phyloP scores from a whole-genome alignment of 2,329 filamentous ascomycete genomes.

The Xylariaceae sp. region DNA sequence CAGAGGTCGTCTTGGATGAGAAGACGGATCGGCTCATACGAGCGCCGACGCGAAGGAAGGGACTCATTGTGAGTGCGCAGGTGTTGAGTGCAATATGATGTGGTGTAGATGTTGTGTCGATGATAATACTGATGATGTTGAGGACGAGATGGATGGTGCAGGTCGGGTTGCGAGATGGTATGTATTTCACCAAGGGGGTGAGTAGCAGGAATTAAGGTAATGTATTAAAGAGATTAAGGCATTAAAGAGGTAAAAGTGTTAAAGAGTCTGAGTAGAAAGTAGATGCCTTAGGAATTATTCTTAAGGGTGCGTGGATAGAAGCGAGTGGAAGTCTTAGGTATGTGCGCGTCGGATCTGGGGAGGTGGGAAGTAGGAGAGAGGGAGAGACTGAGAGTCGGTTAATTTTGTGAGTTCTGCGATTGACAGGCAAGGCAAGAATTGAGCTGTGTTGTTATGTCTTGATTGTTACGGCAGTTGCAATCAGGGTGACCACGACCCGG shows the following conservation, averaged over 20 bases:
- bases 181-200: no score
- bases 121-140: conserved; percentile 7
- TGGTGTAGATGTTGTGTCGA: neutral
- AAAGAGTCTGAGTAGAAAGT: no score
- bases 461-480: no score
- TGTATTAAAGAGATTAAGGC: no score
- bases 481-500: no score
- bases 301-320: neutral
- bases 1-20: neutral
- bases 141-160: neutral
- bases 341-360: neutral
- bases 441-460: no score
- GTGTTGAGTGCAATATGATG: neutral
- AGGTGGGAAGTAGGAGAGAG: neutral
- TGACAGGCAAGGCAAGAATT: no score
- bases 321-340: conserved; percentile 13
- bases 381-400: neutral
- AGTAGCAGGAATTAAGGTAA: no score
- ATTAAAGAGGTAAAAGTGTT: no score
- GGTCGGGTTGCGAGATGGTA: no score
- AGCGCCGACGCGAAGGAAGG: conserved; percentile 4
- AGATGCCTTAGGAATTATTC: neutral
- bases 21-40: neutral
- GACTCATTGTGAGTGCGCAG: conserved; percentile 15
- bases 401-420: no score